Evolutionary conservation across 73 alveolate species (phyloP), one percentile per base, ranked within the genome.

Genomic region (Paramecium tetraurelia): DNA sequence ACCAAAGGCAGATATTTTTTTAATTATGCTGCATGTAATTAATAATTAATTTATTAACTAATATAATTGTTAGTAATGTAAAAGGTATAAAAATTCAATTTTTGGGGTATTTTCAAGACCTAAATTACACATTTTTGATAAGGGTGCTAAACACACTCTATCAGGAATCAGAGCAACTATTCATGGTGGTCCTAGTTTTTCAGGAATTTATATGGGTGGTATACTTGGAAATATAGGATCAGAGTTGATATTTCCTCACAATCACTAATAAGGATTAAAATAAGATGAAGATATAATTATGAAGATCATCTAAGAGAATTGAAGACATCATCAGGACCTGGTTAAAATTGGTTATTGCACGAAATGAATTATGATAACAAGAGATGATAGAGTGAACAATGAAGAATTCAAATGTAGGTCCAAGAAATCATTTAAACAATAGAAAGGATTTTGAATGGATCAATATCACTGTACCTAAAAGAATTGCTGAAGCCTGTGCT

Each of bases 401-500:
- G 59, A 53, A 75, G 20, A 92, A 89, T 85, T 71, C 93, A 27
- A 93, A 93, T 58, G 95, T 93, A 57, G 96, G 96, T 57, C 87
- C 95, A 10, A 71, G 92, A 57, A 50, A 58, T 8, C 46, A 92
- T 57, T 18, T 59, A n/a, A 93, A 90, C 44, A 92, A 92, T 57
- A 69, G 85, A 50, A 63, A 72, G 9, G 72, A 70, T 57, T 59
- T 92, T 77, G 93, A 84, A 18, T 93, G 92, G 44, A 84, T 89
- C 8, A 93, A 93, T 92, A 92, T 92, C 21, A 69, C 68, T 2
- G 89, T 93, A 27, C 94, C 96, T 18, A 93, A 69, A 69, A 88
- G 93, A 85, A 77, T 93, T 7, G 96, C 96, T 22, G 93, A 93
- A 84, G 95, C 95, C n/a, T 48, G 90, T 58, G 96, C 95, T 27